These are phyloP conservation scores for Oryza glaberrima DNA, from an alignment of 176 grass and related monocot species.

Conservation along the genomic window DNA sequence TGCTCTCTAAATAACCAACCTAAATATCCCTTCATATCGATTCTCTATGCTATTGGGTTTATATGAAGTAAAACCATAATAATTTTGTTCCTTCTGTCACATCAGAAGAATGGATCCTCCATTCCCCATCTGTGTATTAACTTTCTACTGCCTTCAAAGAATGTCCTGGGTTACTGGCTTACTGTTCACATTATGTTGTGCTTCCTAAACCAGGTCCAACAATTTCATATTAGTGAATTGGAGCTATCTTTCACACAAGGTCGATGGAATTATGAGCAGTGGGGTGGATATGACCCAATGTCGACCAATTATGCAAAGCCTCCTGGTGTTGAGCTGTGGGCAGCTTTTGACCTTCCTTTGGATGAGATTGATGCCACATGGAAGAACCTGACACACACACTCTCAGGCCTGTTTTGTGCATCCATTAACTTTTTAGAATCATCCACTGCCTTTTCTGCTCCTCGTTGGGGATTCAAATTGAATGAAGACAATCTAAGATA, in stretches of 20 bases:
- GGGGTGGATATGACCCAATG: slow-evolving; percentile 95
- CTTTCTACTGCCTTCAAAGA: slow-evolving; percentile 12
- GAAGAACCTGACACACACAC: slow-evolving; percentile 88
- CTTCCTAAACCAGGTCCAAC: slow-evolving; percentile 70
- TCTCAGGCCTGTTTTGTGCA: slow-evolving; percentile 95
- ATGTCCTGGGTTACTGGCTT: not conserved
- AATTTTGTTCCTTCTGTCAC: not conserved
- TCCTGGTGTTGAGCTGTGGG: slow-evolving; percentile 95
- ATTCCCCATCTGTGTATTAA: not conserved
- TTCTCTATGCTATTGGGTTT: not conserved
- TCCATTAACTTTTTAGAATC: slow-evolving; percentile 95
- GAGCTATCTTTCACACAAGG: slow-evolving; percentile 98
- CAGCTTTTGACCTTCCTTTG: slow-evolving; percentile 68
- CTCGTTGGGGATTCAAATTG: slow-evolving; percentile 72
- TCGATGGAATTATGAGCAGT: slow-evolving; percentile 89
- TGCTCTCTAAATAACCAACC: not conserved
- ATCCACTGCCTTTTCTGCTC: slow-evolving; percentile 75
- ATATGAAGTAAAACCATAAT: not conserved
- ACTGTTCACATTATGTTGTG: slow-evolving; percentile 32
- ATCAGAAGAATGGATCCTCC: not conserved
- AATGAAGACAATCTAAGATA: slow-evolving; percentile 79
- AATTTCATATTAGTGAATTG: slow-evolving; percentile 83
- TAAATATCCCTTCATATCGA: not conserved
- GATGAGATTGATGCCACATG: slow-evolving; percentile 79
- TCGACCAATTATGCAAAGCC: slow-evolving; percentile 86